Percentiles rank a stretch among this genome's conserved stretches.
Evolutionary conservation across 441 rosid genomes (phyloP).

Genomic region (Mallotus japonicus): DNA sequence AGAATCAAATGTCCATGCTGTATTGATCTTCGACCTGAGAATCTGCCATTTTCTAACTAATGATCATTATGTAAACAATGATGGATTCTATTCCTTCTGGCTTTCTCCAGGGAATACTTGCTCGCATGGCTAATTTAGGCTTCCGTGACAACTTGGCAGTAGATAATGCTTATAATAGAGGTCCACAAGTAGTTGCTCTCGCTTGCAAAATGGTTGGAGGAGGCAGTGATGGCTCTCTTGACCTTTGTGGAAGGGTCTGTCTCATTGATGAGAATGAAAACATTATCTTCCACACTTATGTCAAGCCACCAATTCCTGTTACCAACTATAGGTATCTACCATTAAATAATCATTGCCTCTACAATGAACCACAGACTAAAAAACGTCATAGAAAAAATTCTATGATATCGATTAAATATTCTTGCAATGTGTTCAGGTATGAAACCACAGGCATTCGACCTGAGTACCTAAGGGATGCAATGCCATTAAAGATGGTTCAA

Average conservation of each 20-base stretch:
- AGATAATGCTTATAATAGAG: constrained; percentile 45
- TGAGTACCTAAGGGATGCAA: constrained; percentile 67
- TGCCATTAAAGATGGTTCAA: constrained; percentile 63
- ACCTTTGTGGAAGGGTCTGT: constrained; percentile 76
- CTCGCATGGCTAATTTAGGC: constrained; percentile 61
- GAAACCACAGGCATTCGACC: constrained; percentile 80
- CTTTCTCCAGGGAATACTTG: constrained; percentile 41
- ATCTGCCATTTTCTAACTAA: not conserved
- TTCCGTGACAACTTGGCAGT: constrained; percentile 48
- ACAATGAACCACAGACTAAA: too few species aligned
- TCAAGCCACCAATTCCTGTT: constrained; percentile 67
- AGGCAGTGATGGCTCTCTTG: constrained; percentile 81
- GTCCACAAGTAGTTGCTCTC: constrained; percentile 61
- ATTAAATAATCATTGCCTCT: not conserved
- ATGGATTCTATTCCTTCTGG: not conserved
- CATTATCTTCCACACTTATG: constrained; percentile 66
- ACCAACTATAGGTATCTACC: constrained; percentile 71
- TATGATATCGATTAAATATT: too few species aligned
- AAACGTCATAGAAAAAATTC: not conserved
- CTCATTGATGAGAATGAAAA: constrained; percentile 70
- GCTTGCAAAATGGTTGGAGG: constrained; percentile 96
- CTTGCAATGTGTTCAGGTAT: constrained; percentile 38
- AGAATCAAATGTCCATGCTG: constrained; percentile 36
- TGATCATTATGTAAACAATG: not conserved
- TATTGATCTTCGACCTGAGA: constrained; percentile 24